phyloP scores from a whole-genome alignment of 345 rosid genomes.

The Eucalyptus lansdowneana region DNA sequence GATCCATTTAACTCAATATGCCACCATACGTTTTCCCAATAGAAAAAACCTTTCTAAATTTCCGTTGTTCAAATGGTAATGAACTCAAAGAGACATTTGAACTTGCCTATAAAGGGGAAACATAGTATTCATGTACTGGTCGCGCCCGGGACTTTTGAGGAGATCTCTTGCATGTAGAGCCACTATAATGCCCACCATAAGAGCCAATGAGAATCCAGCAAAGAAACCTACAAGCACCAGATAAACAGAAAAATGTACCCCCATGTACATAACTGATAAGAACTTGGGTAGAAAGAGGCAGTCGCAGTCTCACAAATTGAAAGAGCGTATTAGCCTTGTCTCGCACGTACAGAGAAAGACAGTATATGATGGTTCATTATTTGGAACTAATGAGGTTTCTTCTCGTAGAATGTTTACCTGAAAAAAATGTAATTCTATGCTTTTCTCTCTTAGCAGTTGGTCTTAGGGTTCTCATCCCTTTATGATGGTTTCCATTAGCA shows the following conservation, averaged over 20 bases:
- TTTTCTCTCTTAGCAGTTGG: constrained; percentile 48
- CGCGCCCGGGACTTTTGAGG: constrained; percentile 26
- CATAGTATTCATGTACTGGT: constrained; percentile 39
- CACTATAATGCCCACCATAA: constrained; percentile 36
- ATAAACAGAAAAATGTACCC: background rate
- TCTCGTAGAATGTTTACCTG: constrained; percentile 17
- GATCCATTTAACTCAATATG: no score
- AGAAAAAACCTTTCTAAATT: background rate
- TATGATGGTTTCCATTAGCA: constrained; percentile 35
- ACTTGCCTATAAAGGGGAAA: constrained; percentile 64
- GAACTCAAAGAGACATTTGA: background rate
- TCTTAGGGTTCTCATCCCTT: constrained; percentile 51
- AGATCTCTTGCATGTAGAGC: constrained; percentile 33
- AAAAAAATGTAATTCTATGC: constrained; percentile 52
- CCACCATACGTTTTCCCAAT: no score
- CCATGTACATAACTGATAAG: background rate
- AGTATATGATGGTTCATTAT: background rate
- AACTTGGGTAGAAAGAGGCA: background rate
- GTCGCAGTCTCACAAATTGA: background rate
- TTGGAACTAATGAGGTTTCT: background rate
- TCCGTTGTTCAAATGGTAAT: background rate
- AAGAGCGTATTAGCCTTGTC: background rate
- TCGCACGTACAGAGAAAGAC: background rate
- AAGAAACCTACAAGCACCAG: constrained; percentile 34
- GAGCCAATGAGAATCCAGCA: constrained; percentile 43